These are phyloP conservation scores for Heliosperma pusillum DNA, from an alignment of 148 eudicot genomes.

Conservation along the genomic window DNA sequence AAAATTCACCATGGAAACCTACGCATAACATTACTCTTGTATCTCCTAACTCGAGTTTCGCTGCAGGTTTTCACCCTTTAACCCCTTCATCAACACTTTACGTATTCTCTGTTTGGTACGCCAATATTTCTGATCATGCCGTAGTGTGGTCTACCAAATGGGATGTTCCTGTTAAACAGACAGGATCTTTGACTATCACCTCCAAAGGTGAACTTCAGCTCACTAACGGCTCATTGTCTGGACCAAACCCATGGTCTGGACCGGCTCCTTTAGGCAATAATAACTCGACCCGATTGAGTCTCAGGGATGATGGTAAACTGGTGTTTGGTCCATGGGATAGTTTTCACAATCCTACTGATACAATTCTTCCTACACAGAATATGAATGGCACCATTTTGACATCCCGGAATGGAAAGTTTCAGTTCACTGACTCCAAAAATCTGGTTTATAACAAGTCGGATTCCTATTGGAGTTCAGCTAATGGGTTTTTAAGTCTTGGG, in stretches of 20 bases:
- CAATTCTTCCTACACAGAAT: constrained; percentile 43
- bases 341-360: constrained; percentile 50
- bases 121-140: constrained; percentile 23
- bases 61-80: constrained; percentile 51
- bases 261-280: constrained; percentile 9
- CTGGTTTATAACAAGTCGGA: constrained; percentile 34
- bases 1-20: constrained; percentile 55
- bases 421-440: constrained; percentile 25
- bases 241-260: constrained; percentile 32
- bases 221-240: constrained; percentile 23
- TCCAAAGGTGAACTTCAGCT: constrained; percentile 45
- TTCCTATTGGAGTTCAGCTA: constrained; percentile 24
- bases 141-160: constrained; percentile 54
- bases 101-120: constrained; percentile 59
- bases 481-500: constrained; percentile 29
- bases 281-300: constrained; percentile 25
- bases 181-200: constrained; percentile 38
- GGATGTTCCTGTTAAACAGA: constrained; percentile 27
- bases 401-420: constrained; percentile 39
- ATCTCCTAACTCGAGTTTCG: constrained; percentile 50
- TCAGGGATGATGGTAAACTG: constrained; percentile 43
- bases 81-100: constrained; percentile 28
- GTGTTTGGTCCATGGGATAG: constrained; percentile 48
- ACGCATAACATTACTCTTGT: constrained; percentile 40
- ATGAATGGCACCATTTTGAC: constrained; percentile 22